These are phyloP conservation scores for Trichosporon faecale DNA, from an alignment of 1,284 basidiomycete genomes.

Conservation along the genomic window DNA sequence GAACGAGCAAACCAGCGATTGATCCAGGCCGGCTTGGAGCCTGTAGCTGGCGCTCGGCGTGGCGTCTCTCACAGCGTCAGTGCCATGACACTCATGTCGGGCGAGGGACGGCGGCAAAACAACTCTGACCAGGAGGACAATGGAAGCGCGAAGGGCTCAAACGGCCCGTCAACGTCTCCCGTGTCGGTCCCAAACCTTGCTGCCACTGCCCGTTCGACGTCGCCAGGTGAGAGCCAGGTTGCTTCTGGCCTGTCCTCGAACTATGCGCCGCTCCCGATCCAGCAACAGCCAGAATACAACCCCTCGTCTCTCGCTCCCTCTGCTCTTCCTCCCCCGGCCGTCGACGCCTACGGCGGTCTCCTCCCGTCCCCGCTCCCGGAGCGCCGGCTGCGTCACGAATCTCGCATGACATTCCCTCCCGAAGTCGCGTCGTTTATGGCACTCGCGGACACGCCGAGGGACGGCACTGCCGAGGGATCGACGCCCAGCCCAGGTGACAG, in stretches of 20 bases:
- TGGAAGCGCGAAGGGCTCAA: neutral
- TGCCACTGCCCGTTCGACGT: conserved; percentile 3
- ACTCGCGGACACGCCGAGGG: conserved; percentile 31
- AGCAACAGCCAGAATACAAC: conserved; percentile 6
- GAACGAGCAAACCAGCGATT: conserved; percentile 55
- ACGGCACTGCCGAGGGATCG: conserved; percentile 7
- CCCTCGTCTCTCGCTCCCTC: conserved; percentile 17
- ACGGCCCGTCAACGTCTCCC: conserved; percentile 17
- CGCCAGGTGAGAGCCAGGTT: neutral
- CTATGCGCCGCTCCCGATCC: neutral
- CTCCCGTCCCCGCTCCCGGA: conserved; percentile 44
- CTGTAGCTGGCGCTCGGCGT: conserved; percentile 27
- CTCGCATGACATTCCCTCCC: conserved; percentile 44
- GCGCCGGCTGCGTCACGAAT: conserved; percentile 36
- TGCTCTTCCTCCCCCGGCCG: conserved; percentile 11
- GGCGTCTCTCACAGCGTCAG: conserved; percentile 38
- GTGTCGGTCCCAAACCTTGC: neutral
- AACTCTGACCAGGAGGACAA: conserved; percentile 42
- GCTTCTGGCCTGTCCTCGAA: neutral
- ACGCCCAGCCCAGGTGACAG: conserved; percentile 20
- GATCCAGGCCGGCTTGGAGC: conserved; percentile 36
- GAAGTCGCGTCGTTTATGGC: conserved; percentile 48
- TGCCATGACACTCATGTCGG: conserved; percentile 35
- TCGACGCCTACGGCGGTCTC: conserved; percentile 17
- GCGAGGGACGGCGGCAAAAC: conserved; percentile 30